Percentiles rank a stretch among this genome's conserved stretches.
Evolutionary conservation across 2,329 filamentous ascomycete species (phyloP).

Genomic region (Fusarium sp.): DNA sequence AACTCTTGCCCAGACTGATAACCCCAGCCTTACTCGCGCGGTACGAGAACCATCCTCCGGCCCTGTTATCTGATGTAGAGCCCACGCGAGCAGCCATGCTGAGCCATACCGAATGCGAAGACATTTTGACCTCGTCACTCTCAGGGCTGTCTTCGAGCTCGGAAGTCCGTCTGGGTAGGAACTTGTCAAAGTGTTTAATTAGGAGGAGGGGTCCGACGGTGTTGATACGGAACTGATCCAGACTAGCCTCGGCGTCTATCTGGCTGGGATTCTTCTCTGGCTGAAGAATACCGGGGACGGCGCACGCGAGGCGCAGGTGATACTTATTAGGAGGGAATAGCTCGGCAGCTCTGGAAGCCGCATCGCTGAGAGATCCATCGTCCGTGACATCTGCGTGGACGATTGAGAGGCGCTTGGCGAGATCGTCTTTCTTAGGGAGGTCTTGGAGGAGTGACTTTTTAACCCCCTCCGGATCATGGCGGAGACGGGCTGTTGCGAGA

Average conservation of each 20-base stretch:
- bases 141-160: constrained; percentile 49
- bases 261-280: constrained; percentile 79
- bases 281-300: constrained; percentile 77
- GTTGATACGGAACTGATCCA: constrained; percentile 81
- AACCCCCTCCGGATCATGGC: constrained; percentile 51
- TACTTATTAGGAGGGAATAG: constrained; percentile 65
- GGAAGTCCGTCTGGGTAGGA: constrained; percentile 73
- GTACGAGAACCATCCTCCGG: constrained; percentile 87
- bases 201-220: constrained; percentile 80
- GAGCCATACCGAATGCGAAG: constrained; percentile 73
- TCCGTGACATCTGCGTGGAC: constrained; percentile 64
- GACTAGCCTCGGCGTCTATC: constrained; percentile 70
- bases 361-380: constrained; percentile 72
- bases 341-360: constrained; percentile 63
- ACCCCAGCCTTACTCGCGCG: constrained; percentile 81
- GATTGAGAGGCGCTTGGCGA: constrained; percentile 56
- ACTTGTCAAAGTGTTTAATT: constrained; percentile 79
- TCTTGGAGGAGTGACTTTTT: constrained; percentile 53
- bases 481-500: constrained; percentile 59
- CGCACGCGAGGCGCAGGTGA: constrained; percentile 77
- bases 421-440: constrained; percentile 42
- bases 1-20: constrained; percentile 77
- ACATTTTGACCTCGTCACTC: constrained; percentile 54
- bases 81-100: constrained; percentile 85
- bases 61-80: constrained; percentile 76